These are phyloP conservation scores for Nakazawaea siamensis DNA, from an alignment of 805 yeast species.

Conservation along the genomic window DNA sequence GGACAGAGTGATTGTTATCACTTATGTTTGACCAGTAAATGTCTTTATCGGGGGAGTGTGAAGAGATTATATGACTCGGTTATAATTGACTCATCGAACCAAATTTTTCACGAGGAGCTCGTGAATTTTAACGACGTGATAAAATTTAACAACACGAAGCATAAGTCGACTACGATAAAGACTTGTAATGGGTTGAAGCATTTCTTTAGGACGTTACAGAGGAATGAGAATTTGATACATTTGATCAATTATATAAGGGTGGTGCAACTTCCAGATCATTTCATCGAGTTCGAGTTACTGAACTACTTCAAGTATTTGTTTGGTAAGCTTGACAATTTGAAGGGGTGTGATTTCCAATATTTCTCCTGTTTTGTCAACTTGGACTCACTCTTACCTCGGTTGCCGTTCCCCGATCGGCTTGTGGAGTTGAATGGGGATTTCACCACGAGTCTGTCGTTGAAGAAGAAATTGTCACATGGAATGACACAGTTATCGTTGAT, in stretches of 20 bases:
- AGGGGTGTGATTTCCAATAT: constrained; percentile 14
- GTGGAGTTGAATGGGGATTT: constrained; percentile 13
- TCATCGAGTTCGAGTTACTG: constrained; percentile 16
- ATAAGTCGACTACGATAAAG: constrained; percentile 12
- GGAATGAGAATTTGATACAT: constrained; percentile 6
- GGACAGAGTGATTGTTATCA: constrained; percentile 20
- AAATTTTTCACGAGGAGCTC: constrained; percentile 17
- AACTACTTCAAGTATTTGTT: constrained; percentile 13
- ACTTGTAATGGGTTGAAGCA: constrained; percentile 17
- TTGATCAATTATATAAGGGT: constrained; percentile 15
- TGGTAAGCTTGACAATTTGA: constrained; percentile 11
- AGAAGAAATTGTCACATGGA: constrained; percentile 3
- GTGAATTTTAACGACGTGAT: constrained; percentile 12
- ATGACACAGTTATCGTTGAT: not conserved
- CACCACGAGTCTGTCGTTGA: constrained; percentile 4
- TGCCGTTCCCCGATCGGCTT: constrained; percentile 7
- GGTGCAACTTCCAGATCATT: constrained; percentile 16
- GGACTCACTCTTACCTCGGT: constrained; percentile 5
- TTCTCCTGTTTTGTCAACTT: constrained; percentile 15
- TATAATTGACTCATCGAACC: constrained; percentile 16
- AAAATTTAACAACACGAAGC: constrained; percentile 4
- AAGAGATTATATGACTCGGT: constrained; percentile 17
- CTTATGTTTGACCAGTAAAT: constrained; percentile 13
- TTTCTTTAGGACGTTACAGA: constrained; percentile 13
- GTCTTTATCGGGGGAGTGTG: constrained; percentile 10